phyloP scores from a whole-genome alignment of 2,329 filamentous ascomycete genomes.

The Epicoccum nigrum region DNA sequence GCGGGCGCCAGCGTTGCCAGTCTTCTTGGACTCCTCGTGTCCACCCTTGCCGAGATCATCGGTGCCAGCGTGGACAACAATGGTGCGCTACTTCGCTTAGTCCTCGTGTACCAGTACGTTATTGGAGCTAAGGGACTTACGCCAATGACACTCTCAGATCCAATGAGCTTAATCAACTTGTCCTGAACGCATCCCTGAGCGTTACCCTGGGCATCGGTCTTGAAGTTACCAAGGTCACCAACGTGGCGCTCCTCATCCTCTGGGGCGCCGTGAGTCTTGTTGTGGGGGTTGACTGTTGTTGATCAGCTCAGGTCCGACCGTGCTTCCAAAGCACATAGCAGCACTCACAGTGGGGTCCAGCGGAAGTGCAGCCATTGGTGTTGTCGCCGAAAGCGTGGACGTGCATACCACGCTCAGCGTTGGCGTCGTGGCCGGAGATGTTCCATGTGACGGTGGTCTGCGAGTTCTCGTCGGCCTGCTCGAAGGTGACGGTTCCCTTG shows the following conservation, averaged over 20 bases:
- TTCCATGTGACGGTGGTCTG: constrained; percentile 91
- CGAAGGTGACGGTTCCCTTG: constrained; percentile 91
- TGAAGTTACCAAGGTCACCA: constrained; percentile 96
- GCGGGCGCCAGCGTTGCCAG: constrained; percentile 90
- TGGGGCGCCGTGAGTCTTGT: constrained; percentile 91
- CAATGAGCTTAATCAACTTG: constrained; percentile 91
- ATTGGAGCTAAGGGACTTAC: constrained; percentile 54
- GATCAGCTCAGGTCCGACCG: constrained; percentile 11
- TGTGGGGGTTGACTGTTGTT: constrained; percentile 84
- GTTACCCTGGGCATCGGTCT: constrained; percentile 92
- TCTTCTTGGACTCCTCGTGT: constrained; percentile 96
- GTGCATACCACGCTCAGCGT: constrained; percentile 97
- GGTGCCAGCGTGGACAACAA: constrained; percentile 93
- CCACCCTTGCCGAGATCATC: constrained; percentile 95
- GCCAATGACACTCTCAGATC: constrained; percentile 91
- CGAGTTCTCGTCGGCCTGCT: constrained; percentile 82
- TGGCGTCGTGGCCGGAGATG: constrained; percentile 89
- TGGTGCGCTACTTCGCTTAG: constrained; percentile 74
- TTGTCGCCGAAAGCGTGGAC: constrained; percentile 99
- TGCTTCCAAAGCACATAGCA: not conserved
- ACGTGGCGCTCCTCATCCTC: constrained; percentile 86
- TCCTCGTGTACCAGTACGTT: too few relatives aligned
- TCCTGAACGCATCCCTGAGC: constrained; percentile 80
- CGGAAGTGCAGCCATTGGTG: constrained; percentile 99
- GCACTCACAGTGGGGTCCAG: constrained; percentile 90